Base-by-base conservation (phyloP, 169 alveolate species). In the Toxoplasma gondii region DNA sequence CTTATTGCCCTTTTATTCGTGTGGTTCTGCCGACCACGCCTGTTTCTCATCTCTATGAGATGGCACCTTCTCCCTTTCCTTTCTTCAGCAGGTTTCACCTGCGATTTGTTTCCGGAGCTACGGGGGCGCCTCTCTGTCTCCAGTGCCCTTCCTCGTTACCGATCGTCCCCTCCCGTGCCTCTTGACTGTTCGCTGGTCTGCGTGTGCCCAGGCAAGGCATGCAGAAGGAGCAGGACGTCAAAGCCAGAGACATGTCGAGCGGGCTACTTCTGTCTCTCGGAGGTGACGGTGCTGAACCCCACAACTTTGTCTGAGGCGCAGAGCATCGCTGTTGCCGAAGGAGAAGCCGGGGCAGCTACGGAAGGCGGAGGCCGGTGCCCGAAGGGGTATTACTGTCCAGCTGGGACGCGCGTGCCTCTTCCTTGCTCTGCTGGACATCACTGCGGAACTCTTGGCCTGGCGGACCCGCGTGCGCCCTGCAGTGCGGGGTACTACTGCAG, bases 361-460 rank as follows among this genome's bases (percentile, higher is more conserved):
- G 31, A 84, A n/a, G 93, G 84, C n/a, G 90, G 90, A 36, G 90
- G 90, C 38, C 84, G 84, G 31, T 93, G 95, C 69, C 95, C 95
- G 0, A 83, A 87, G 67, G 95, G 95, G 0, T 91, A 69, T 80
- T 93, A 86, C 83, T 93, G 95, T 81, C 95, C 93, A 1, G 53
- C 38, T 24, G 95, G 93, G 41, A 5, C 90, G 54, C 69, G 64
- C 19, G 69, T 39, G 34, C 90, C 90, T 19, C 41, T 44, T 2
- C 90, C 90, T 22, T 82, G 90, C 34, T 12, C 67, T 24, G 38
- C 69, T 49, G 90, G 90, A 16, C 29, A 36, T 17, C 41, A 22
- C 31, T 82, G 90, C 34, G 67, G 90, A 16, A 29, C 67, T 36
- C 38, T 36, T 4, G 90, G 69, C 17, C 90, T 82, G 39, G 58